phyloP scores from a whole-genome alignment of 345 rosid species.

The Citrus trifoliata region DNA sequence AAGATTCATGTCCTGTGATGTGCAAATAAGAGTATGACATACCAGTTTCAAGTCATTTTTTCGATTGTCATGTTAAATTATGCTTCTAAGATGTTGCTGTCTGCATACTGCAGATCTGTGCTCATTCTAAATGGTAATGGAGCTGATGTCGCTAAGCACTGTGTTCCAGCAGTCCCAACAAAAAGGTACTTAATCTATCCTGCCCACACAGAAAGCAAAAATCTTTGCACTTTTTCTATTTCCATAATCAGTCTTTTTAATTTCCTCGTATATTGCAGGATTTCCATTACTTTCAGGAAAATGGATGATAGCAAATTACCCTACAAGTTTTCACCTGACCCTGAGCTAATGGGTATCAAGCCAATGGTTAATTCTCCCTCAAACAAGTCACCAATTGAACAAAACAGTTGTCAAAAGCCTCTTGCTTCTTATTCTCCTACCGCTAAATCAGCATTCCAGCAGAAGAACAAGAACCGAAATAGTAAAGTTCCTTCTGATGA shows the following conservation, averaged over 20 bases:
- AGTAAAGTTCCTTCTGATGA: neutral
- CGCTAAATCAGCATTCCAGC: neutral
- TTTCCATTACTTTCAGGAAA: slow-evolving; percentile 40
- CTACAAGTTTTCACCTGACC: slow-evolving; percentile 23
- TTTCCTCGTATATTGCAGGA: slow-evolving; percentile 15
- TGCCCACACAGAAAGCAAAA: too few relatives aligned
- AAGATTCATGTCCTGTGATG: neutral
- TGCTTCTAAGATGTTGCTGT: neutral
- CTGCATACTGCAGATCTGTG: slow-evolving; percentile 46
- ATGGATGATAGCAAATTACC: slow-evolving; percentile 41
- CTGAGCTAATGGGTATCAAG: slow-evolving; percentile 26
- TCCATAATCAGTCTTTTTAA: neutral
- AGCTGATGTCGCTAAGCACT: slow-evolving; percentile 66
- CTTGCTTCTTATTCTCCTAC: neutral
- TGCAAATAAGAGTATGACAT: neutral
- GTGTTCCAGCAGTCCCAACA: slow-evolving; percentile 61
- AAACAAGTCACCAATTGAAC: neutral
- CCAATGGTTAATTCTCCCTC: slow-evolving; percentile 15
- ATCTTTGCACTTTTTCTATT: neutral
- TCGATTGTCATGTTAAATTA: neutral
- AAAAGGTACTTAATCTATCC: slow-evolving; percentile 31
- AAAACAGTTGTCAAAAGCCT: neutral
- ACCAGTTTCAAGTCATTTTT: neutral
- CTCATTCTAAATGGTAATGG: slow-evolving; percentile 60
- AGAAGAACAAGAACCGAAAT: neutral